Evolutionary conservation across 352 stramenopile genomes (phyloP), one percentile per base, ranked within the genome.

Genomic region (Pythium plurisporium): DNA sequence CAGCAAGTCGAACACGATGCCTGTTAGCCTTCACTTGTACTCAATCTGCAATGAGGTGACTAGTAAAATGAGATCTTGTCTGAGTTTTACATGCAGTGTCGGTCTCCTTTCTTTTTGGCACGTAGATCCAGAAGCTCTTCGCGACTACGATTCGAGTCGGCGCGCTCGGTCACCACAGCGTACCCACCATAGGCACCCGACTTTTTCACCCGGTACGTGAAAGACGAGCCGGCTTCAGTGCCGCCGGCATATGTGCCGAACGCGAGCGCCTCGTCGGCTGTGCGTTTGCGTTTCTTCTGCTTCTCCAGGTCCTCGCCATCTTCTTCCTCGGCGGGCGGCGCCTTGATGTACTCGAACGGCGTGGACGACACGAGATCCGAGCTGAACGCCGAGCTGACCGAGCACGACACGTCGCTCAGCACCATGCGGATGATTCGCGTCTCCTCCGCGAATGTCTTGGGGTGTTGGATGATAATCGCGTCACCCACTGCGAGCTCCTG

Each of bases 341-440:
- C 87, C 43, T 89, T 89, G 42, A 97, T 95, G 61, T 81, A 97
- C 56, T 89, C 74, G 59, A 97, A 97, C 9, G 83, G 66, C 14
- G 85, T 95, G 11, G 85, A 94, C 9, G 84, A 94, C 46, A 96
- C 83, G 20, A 97, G 62, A 54, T 97, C 89, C 20, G 86, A 89
- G 62, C 82, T 95, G 54, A 97, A 96, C 31, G 82, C 68, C 5
- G 82, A 94, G 58, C 83, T 95, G 56, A 97, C 64, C 23, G 80
- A 82, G 40, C 84, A 84, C 40, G 81, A 94, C 15, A 94, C 74
- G 59, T 97, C 85, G 46, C 81, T 95, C 12, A 97, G 72, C 55
- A 97, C 89, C 86, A 96, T 95, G 29, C 81, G 79, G 46, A 96
- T 70, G 47, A 96, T 93, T n/a, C 86, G 75, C 44, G 85, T 96